These are phyloP conservation scores for Chalciporus piperatus DNA, from an alignment of 768 basidiomycete species.

Conservation along the genomic window DNA sequence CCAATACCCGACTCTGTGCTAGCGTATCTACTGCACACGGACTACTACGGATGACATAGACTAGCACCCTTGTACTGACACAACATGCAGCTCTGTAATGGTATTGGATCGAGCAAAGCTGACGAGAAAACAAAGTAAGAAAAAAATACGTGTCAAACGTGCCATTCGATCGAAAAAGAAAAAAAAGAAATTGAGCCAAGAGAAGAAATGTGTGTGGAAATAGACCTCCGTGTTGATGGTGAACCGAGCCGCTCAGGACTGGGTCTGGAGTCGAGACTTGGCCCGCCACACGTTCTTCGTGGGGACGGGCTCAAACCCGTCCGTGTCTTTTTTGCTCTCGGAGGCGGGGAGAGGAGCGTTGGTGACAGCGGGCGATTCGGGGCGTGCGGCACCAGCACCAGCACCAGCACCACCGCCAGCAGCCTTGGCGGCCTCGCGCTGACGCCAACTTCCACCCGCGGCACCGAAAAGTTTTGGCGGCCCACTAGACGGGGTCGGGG, in stretches of 20 bases:
- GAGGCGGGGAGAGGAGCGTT: conserved; percentile 31
- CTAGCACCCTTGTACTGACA: conserved; percentile 12
- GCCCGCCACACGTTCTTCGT: conserved; percentile 26
- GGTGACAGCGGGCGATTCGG: conserved; percentile 9
- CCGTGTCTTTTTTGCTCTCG: conserved; percentile 52
- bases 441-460: conserved; percentile 57
- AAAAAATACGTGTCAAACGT: not conserved
- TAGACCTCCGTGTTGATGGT: not conserved
- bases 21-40: conserved; percentile 6
- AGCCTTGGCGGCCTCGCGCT: conserved; percentile 48
- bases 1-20: conserved; percentile 9
- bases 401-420: conserved; percentile 28
- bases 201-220: not conserved
- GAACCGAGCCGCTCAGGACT: not conserved
- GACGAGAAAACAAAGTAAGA: not conserved
- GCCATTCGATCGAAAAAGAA: conserved; percentile 11
- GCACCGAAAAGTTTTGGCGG: conserved; percentile 36
- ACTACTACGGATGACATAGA: conserved; percentile 10
- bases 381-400: conserved; percentile 25
- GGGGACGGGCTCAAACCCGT: conserved; percentile 68
- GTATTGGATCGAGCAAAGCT: conserved; percentile 13
- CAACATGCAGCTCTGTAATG: conserved; percentile 13
- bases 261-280: conserved; percentile 14
- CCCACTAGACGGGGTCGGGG: conserved; percentile 25
- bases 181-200: not conserved